These are phyloP conservation scores for Ambrosiella cleistominuta DNA, from an alignment of 2,329 filamentous ascomycete genomes.

Conservation along the genomic window DNA sequence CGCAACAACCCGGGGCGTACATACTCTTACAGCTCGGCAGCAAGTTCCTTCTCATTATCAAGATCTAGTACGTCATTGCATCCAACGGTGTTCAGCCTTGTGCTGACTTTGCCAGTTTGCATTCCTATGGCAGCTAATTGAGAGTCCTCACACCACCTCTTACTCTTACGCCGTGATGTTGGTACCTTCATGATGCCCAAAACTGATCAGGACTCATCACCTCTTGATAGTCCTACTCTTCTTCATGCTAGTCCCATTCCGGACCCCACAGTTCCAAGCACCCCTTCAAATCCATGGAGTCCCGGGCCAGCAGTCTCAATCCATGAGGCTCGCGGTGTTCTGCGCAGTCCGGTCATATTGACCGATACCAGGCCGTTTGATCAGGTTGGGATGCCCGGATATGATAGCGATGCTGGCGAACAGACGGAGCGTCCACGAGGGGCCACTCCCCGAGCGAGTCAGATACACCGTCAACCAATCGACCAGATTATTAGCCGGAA, in stretches of 20 bases:
- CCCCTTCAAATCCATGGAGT: slow-evolving; percentile 7
- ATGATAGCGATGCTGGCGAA: neutral
- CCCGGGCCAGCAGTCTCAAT: neutral
- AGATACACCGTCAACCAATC: neutral
- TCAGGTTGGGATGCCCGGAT: neutral
- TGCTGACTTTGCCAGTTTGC: neutral
- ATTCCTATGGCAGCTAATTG: no score
- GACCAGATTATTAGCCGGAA: neutral
- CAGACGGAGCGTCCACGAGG: neutral
- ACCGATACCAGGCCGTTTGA: neutral
- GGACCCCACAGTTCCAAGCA: slow-evolving; percentile 8
- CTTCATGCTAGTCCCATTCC: slow-evolving; percentile 4
- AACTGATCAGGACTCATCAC: slow-evolving; percentile 1
- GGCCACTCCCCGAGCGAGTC: neutral
- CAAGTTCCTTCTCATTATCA: no score
- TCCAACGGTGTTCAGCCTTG: neutral
- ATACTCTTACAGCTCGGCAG: no score
- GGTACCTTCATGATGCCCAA: slow-evolving; percentile 2
- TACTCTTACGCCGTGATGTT: neutral
- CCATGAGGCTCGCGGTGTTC: neutral
- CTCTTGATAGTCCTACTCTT: slow-evolving; percentile 10
- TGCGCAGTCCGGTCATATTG: neutral
- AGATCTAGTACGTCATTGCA: no score
- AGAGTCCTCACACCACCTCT: no score
- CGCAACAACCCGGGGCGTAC: no score